These are phyloP conservation scores for Aspergillus fumigatiaffinis DNA, from an alignment of 2,329 filamentous ascomycete species.

Conservation along the genomic window DNA sequence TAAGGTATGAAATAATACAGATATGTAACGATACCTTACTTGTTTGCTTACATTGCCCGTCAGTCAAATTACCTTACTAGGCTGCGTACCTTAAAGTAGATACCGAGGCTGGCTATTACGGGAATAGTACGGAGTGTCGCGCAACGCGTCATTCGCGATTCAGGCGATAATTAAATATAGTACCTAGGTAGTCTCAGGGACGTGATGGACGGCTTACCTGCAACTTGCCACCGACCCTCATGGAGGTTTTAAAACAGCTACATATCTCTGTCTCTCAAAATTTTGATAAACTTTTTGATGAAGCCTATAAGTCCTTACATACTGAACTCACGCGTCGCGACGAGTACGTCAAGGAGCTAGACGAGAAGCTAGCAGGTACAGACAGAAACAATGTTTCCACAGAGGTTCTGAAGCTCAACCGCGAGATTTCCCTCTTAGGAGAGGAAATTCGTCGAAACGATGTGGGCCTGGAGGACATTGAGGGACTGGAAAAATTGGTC, in stretches of 20 bases:
- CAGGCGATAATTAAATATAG: background rate
- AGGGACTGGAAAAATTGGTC: conserved; percentile 9
- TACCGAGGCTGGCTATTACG: background rate
- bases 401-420: conserved; percentile 19
- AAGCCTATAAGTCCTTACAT: conserved; percentile 24
- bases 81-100: background rate
- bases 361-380: conserved; percentile 18
- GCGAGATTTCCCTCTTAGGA: conserved; percentile 18
- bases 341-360: conserved; percentile 18
- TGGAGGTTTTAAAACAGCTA: conserved; percentile 31
- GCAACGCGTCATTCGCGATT: background rate
- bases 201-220: background rate
- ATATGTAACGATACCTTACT: background rate
- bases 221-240: conserved; percentile 2
- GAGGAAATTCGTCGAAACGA: conserved; percentile 18
- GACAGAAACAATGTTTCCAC: conserved; percentile 13
- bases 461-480: conserved; percentile 9
- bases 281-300: conserved; percentile 25
- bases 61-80: no score
- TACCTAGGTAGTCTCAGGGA: background rate
- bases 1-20: background rate
- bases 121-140: background rate
- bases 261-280: conserved; percentile 25
- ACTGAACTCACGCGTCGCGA: conserved; percentile 20
- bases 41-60: background rate